Evolutionary conservation across 345 rosid species (phyloP), one percentile per base, ranked within the genome.

Genomic region (Linum lewisii): DNA sequence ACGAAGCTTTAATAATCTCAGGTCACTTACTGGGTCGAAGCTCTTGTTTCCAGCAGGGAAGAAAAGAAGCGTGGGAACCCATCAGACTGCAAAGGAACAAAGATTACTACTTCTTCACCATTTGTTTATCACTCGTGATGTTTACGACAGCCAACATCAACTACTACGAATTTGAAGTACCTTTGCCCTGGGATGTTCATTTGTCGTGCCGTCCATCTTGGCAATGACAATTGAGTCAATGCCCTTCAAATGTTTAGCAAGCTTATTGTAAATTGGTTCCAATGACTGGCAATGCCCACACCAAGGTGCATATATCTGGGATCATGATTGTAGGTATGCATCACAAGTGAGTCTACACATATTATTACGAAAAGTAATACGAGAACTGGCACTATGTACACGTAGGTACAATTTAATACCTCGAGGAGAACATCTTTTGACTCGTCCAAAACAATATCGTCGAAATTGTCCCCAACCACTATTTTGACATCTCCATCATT

Each of bases 191-290:
- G 97, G 99, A 61, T 94, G 97, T 69, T 94, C 99, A 61, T 94
- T 94, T 53, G 95, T 85, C 71, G 99, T 85, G 67, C 99, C 99
- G 67, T 94, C 99, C 95, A 94, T 94, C 88, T 90, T 94, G 37
- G 99, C 92, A 59, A 94, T 81, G 65, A 94, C 85, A 51, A 94
- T 61, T 51, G 97, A 90, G 51, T 94, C 90, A 63, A 94, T 82
- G 63, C 69, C 83, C 6, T 66, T 74, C 51, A 94, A 78, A 80
- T 90, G 96, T 76, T 82, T 85, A 42, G 88, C 99, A 72, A 93
- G 96, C 68, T 93, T 93, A 86, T 82, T 78, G 57, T 90, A 93
- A 53, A 84, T 85, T 55, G 96, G 96, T 75, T 93, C 99, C 29
- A 93, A 76, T 32, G 97, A 66, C 80, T 93, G 96, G 76, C 99